Evolutionary conservation across 1,139 yeast genomes (phyloP).

Genomic region (Pichia sp.): DNA sequence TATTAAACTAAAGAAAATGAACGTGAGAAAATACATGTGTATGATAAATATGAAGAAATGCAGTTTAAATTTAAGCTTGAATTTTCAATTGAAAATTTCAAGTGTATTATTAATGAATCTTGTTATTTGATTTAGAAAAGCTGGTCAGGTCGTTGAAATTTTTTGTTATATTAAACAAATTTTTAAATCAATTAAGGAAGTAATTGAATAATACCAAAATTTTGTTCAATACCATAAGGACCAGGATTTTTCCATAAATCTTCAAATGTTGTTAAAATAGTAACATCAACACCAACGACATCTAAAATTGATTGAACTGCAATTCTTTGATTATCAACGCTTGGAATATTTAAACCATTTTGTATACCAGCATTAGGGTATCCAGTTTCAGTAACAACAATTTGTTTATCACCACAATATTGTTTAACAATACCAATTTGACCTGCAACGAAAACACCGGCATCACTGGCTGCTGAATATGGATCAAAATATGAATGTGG

Average conservation of each 20-base stretch:
- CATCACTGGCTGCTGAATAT: constrained; percentile 50
- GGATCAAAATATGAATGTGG: constrained; percentile 82
- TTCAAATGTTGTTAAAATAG: constrained; percentile 68
- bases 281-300: constrained; percentile 51
- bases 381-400: constrained; percentile 77
- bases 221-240: constrained; percentile 75
- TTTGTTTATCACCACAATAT: constrained; percentile 43
- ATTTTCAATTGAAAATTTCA: no score
- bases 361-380: constrained; percentile 71
- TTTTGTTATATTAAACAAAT: no score
- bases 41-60: no score
- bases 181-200: constrained; percentile 2
- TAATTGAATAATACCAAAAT: constrained; percentile 58
- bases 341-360: constrained; percentile 72
- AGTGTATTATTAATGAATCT: no score
- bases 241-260: constrained; percentile 92
- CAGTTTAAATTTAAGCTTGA: no score
- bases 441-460: constrained; percentile 67
- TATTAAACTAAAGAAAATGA: no score
- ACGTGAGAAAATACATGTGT: no score
- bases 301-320: constrained; percentile 61
- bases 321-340: constrained; percentile 56
- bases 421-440: constrained; percentile 51
- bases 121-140: constrained; percentile 1
- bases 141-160: no score